Evolutionary conservation across 306 rosid genomes (phyloP).

Genomic region (Trifolium repens): DNA sequence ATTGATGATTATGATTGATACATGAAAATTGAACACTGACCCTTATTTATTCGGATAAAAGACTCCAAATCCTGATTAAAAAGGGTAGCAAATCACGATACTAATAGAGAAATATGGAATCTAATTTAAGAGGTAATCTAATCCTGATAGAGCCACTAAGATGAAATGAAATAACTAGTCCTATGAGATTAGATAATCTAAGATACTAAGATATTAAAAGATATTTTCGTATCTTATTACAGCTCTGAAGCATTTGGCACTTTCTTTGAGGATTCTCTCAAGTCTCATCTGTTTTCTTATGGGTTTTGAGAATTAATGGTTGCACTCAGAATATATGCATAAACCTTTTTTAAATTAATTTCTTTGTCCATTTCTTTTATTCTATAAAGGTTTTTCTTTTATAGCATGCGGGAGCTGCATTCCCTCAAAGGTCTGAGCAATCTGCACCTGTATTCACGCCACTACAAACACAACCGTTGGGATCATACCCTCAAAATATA

Average conservation of each 20-base stretch:
- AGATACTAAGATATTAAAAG: constrained; percentile 18
- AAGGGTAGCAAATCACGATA: background rate
- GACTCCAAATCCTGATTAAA: background rate
- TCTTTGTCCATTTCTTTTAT: constrained; percentile 34
- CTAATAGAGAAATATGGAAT: background rate
- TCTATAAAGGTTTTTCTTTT: constrained; percentile 42
- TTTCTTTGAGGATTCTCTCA: constrained; percentile 9
- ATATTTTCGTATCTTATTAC: constrained; percentile 1
- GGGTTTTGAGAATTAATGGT: constrained; percentile 27
- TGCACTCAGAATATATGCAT: constrained; percentile 35
- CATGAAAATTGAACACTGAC: background rate
- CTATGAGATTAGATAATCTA: background rate
- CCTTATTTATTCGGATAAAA: constrained; percentile 3
- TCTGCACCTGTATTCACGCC: constrained; percentile 93
- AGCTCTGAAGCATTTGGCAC: constrained; percentile 22
- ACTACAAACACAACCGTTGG: constrained; percentile 82
- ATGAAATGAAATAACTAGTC: background rate
- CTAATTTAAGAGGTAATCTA: background rate
- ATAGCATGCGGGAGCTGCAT: constrained; percentile 93
- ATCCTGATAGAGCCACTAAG: background rate
- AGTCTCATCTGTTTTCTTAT: constrained; percentile 21
- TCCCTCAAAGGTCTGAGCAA: constrained; percentile 83
- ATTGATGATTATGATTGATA: background rate
- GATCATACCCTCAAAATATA: constrained; percentile 79
- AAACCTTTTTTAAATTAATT: constrained; percentile 24